Evolutionary conservation across 345 rosid species (phyloP), one percentile per base, ranked within the genome.

Genomic region (Rhodomyrtus tomentosa): DNA sequence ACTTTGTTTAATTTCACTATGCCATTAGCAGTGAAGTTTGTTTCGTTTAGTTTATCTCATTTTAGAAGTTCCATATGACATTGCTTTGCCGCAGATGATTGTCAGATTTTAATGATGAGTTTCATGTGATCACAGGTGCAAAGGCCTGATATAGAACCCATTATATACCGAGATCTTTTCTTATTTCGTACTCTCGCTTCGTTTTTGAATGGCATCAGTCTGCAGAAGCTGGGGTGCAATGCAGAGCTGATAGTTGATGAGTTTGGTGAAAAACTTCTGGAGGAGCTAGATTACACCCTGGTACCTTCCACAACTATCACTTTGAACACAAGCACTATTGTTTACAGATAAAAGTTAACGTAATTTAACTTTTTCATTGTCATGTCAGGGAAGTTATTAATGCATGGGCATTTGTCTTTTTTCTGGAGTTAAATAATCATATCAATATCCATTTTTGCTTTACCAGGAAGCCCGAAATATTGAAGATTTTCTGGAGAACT

Each of bases 231-330:
- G 88, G 99, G 99, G 79, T 96, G 98, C 93, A 96, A 96, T 85
- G 94, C 98, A 55, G 99, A 95, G 91, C 92, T 96, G 83, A 93
- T 96, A 85, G 99, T 96, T 83, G 98, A 96, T 90, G 99, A 94
- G 90, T 96, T 95, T 90, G 99, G 98, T 84, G 98, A 96, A 85
- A 96, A 96, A 86, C 97, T 96, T 85, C 88, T 96, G 94, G 99
- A 96, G 92, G 99, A 96, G 94, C 97, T 96, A 85, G 99, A 94
- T 89, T 96, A 95, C 90, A 96, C 98, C 84, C 89, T 94, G 99
- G 98, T 96, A 96, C 80, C 80, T 82, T 89, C 73, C 52, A 13
- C 24, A n/a, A 9, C 42, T 7, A 16, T 11, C 10, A 49, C 29
- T 5, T 48, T 42, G 8, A 49, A 29, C 54, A 51, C 21, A 51